These are phyloP conservation scores for Alternaria sp. DNA, from an alignment of 2,329 filamentous ascomycete genomes.

Conservation along the genomic window DNA sequence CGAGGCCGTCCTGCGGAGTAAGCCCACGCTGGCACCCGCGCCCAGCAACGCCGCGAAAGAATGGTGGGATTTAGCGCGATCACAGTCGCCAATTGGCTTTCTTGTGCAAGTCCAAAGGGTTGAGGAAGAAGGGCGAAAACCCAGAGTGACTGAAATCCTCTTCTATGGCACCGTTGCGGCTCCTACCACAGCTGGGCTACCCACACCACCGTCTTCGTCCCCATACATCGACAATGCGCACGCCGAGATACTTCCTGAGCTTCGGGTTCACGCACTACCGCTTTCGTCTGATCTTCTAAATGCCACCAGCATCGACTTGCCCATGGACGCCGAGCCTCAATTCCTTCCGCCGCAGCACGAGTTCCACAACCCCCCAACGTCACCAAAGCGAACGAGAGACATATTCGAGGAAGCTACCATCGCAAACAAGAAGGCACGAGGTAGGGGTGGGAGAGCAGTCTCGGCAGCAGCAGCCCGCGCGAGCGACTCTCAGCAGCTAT, in stretches of 20 bases:
- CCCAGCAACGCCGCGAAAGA: conserved; percentile 7
- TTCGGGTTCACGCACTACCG: conserved; percentile 50
- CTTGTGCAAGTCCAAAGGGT: conserved; percentile 39
- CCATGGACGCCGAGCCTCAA: conserved; percentile 32
- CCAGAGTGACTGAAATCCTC: conserved; percentile 52
- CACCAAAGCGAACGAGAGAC: conserved; percentile 52
- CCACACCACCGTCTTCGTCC: conserved; percentile 45
- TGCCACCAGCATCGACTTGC: background rate
- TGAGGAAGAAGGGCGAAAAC: background rate
- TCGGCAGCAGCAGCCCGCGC: conserved; percentile 50
- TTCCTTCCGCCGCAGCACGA: conserved; percentile 41
- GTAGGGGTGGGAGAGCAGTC: conserved; percentile 52
- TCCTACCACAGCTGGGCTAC: conserved; percentile 20
- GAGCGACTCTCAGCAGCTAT: conserved; percentile 30
- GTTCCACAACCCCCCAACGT: conserved; percentile 25
- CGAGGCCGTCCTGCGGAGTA: conserved; percentile 41
- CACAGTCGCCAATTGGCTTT: conserved; percentile 51
- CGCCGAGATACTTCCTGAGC: conserved; percentile 26
- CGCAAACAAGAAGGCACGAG: conserved; percentile 50
- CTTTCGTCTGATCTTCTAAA: conserved; percentile 52
- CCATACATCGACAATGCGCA: conserved; percentile 17
- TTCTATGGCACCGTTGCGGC: conserved; percentile 51
- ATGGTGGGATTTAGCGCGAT: conserved; percentile 48
- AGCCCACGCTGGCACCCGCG: conserved; percentile 7
- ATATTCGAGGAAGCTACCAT: conserved; percentile 57